Conservation (phyloP, 371 early-diverging fungal species). For the Sporodiniella umbellata region DNA sequence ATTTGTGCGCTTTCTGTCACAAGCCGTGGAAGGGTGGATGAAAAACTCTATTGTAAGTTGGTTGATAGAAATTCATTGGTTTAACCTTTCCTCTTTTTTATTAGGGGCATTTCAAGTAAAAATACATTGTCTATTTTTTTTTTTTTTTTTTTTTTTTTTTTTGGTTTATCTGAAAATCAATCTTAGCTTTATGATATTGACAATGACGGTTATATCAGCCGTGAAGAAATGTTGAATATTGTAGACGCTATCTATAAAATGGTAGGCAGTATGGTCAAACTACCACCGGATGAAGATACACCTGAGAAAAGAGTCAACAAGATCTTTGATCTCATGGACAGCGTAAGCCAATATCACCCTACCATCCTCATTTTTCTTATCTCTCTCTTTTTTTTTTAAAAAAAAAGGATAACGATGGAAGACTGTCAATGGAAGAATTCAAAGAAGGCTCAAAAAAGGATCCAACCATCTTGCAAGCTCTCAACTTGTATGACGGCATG, state of each 20-base stretch:
- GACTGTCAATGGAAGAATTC: slow-evolving; percentile 82
- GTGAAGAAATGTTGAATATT: slow-evolving; percentile 85
- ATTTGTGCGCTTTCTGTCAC: slow-evolving; percentile 85
- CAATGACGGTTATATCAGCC: slow-evolving; percentile 84
- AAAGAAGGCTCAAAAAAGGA: slow-evolving; percentile 86
- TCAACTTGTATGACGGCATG: slow-evolving; percentile 83
- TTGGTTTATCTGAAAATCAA: too few species aligned
- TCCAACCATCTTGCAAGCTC: slow-evolving; percentile 85
- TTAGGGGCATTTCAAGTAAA: slow-evolving; percentile 44
- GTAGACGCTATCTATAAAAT: slow-evolving; percentile 93
- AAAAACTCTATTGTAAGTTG: slow-evolving; percentile 77
- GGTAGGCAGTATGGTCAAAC: slow-evolving; percentile 88
- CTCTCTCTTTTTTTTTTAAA: neutral
- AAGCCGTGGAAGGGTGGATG: slow-evolving; percentile 82
- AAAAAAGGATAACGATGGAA: slow-evolving; percentile 69
- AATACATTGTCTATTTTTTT: too few species aligned
- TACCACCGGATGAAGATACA: slow-evolving; percentile 91
- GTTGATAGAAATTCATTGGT: neutral
- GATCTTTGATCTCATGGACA: slow-evolving; percentile 89
- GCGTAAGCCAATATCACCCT: slow-evolving; percentile 51
- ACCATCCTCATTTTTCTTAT: too few species aligned
- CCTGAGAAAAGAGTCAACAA: slow-evolving; percentile 90
- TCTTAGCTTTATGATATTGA: slow-evolving; percentile 87
- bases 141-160: too few species aligned
- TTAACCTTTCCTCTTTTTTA: neutral